Conservation (phyloP, 129 eudicot genomes). For the Tanacetum coccineum region DNA sequence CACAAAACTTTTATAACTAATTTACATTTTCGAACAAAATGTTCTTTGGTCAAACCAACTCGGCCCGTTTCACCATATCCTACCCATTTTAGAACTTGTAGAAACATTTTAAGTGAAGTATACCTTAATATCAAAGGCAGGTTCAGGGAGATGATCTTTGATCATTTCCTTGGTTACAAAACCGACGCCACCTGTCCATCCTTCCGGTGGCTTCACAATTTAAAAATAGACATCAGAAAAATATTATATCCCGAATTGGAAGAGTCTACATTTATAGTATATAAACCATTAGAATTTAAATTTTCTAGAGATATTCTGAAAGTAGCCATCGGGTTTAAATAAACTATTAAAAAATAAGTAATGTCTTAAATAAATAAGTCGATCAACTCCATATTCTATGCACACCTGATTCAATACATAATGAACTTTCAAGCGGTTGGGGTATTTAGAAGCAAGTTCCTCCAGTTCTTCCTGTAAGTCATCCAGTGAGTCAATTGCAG, state of each 20-base stretch:
- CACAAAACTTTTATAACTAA: neutral
- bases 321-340: too few species aligned
- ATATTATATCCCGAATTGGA: too few species aligned
- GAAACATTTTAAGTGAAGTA: neutral
- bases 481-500: slow-evolving; percentile 8
- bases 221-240: slow-evolving; percentile 2
- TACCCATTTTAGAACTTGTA: neutral
- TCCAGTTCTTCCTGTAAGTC: slow-evolving; percentile 52
- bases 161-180: slow-evolving; percentile 51
- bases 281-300: too few species aligned
- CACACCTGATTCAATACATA: slow-evolving; percentile 51
- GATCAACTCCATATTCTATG: neutral
- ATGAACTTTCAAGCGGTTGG: slow-evolving; percentile 41
- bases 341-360: neutral
- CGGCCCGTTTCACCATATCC: neutral
- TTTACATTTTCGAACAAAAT: neutral
- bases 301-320: too few species aligned
- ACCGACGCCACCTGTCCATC: slow-evolving; percentile 58
- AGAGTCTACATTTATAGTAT: too few species aligned
- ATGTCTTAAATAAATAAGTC: neutral
- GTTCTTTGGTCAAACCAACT: neutral
- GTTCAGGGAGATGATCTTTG: slow-evolving; percentile 39
- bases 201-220: slow-evolving; percentile 44
- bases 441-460: slow-evolving; percentile 28
- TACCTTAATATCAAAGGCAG: slow-evolving; percentile 50